These are phyloP conservation scores for Aspergillus wentii DNA, from an alignment of 495 filamentous ascomycete genomes.

Conservation along the genomic window DNA sequence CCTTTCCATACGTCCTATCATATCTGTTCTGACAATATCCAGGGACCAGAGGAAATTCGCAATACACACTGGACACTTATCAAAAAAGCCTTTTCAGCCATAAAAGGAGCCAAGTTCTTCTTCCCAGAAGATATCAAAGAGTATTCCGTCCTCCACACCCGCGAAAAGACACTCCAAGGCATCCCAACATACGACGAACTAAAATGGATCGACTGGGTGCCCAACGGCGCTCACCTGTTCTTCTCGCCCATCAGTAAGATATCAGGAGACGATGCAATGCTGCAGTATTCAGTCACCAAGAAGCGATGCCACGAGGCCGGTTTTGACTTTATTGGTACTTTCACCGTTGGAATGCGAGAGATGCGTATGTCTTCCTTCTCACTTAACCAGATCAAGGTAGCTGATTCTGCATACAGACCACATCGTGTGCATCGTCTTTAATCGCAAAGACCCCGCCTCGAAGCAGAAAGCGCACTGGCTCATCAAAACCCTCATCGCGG, in stretches of 20 bases:
- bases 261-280: constrained; percentile 41
- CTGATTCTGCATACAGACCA: neutral
- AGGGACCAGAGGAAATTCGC: constrained; percentile 39
- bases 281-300: constrained; percentile 39
- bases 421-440: constrained; percentile 54
- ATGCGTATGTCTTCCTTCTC: constrained; percentile 25
- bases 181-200: constrained; percentile 47
- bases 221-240: constrained; percentile 50
- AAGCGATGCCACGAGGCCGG: constrained; percentile 31
- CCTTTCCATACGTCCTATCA: constrained; percentile 1
- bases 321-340: constrained; percentile 48
- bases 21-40: constrained; percentile 7
- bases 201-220: constrained; percentile 51
- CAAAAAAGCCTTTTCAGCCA: constrained; percentile 38
- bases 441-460: constrained; percentile 37
- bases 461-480: constrained; percentile 33
- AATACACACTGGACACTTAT: constrained; percentile 39
- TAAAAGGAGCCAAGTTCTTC: constrained; percentile 40
- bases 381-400: neutral
- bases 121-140: constrained; percentile 32
- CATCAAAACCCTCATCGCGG: constrained; percentile 39
- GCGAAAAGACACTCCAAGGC: constrained; percentile 36
- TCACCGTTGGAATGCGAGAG: constrained; percentile 49
- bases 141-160: constrained; percentile 32
- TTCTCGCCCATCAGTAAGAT: constrained; percentile 52